Conservation (phyloP, 2,329 filamentous ascomycete genomes). For the Lasiodiplodia gonubiensis region DNA sequence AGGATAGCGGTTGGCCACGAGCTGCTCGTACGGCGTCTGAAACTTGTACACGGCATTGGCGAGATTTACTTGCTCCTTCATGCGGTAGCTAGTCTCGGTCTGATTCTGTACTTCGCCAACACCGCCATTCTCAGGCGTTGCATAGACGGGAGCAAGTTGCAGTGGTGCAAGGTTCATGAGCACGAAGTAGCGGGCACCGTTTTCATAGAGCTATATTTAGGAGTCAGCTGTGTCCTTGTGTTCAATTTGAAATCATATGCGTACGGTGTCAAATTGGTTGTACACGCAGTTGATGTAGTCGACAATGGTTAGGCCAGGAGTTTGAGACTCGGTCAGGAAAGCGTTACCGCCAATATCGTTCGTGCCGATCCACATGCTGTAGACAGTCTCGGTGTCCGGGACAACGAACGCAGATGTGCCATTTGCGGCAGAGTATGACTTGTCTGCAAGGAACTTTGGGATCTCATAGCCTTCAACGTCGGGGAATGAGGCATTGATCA, state of each 20-base stretch:
- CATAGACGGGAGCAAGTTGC: constrained; percentile 71
- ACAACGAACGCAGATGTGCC: constrained; percentile 49
- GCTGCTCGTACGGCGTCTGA: constrained; percentile 55
- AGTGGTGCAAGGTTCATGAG: constrained; percentile 73
- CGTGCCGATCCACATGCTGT: constrained; percentile 80
- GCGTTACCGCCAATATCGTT: constrained; percentile 74
- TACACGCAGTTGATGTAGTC: constrained; percentile 74
- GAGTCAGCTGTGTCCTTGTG: constrained; percentile 42
- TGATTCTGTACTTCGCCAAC: constrained; percentile 53
- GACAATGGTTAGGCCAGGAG: constrained; percentile 63
- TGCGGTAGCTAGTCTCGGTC: constrained; percentile 57
- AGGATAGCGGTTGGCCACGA: constrained; percentile 51
- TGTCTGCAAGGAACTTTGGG: constrained; percentile 55
- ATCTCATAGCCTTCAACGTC: constrained; percentile 56
- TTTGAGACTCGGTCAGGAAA: constrained; percentile 70
- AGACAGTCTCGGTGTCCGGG: constrained; percentile 67
- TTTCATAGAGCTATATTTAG: constrained; percentile 60
- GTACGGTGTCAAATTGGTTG: constrained; percentile 35
- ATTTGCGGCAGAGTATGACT: constrained; percentile 37
- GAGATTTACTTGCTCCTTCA: constrained; percentile 58
- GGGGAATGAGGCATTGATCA: constrained; percentile 64
- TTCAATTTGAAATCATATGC: constrained; percentile 49
- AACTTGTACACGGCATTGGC: constrained; percentile 60
- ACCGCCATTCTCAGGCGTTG: constrained; percentile 54
- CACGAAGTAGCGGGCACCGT: constrained; percentile 73